These are phyloP conservation scores for Echria macrotheca DNA, from an alignment of 495 filamentous ascomycete species.

Conservation along the genomic window DNA sequence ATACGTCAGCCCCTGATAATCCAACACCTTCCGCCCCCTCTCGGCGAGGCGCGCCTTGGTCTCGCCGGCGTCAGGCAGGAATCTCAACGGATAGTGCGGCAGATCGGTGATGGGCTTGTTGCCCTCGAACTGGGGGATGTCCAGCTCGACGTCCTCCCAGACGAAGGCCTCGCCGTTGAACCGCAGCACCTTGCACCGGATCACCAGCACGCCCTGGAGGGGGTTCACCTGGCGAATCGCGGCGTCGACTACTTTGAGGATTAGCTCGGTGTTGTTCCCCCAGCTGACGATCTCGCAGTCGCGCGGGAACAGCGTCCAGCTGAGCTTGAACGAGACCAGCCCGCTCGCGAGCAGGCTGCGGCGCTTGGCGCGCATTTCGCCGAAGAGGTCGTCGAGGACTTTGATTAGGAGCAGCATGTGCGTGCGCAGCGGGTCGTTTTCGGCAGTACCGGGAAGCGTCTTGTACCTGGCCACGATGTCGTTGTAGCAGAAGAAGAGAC, in stretches of 20 bases:
- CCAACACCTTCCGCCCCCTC: slow-evolving; percentile 27
- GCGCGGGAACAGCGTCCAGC: slow-evolving; percentile 35
- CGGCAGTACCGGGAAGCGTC: neutral
- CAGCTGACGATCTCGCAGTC: slow-evolving; percentile 25
- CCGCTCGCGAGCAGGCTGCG: slow-evolving; percentile 21
- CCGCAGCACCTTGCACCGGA: slow-evolving; percentile 22
- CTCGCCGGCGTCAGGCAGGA: slow-evolving; percentile 16
- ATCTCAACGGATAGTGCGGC: slow-evolving; percentile 28
- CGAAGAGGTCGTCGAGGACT: slow-evolving; percentile 34
- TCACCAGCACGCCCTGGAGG: neutral
- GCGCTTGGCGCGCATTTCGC: slow-evolving; percentile 24
- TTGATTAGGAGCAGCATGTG: slow-evolving; percentile 29
- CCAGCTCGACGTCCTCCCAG: slow-evolving; percentile 19
- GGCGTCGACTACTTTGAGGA: slow-evolving; percentile 27
- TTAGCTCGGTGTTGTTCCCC: slow-evolving; percentile 26
- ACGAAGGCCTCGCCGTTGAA: slow-evolving; percentile 30
- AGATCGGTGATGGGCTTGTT: slow-evolving; percentile 27
- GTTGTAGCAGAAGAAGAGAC: slow-evolving; percentile 34
- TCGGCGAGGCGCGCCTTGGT: slow-evolving; percentile 20
- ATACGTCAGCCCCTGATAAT: slow-evolving; percentile 30
- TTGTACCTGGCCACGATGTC: slow-evolving; percentile 23
- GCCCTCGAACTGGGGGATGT: slow-evolving; percentile 22
- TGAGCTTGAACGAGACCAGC: slow-evolving; percentile 28
- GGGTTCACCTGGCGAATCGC: slow-evolving; percentile 4
- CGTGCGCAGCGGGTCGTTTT: slow-evolving; percentile 17